phyloP scores from a whole-genome alignment of 768 basidiomycete species.

The Termitomyces sp. region DNA sequence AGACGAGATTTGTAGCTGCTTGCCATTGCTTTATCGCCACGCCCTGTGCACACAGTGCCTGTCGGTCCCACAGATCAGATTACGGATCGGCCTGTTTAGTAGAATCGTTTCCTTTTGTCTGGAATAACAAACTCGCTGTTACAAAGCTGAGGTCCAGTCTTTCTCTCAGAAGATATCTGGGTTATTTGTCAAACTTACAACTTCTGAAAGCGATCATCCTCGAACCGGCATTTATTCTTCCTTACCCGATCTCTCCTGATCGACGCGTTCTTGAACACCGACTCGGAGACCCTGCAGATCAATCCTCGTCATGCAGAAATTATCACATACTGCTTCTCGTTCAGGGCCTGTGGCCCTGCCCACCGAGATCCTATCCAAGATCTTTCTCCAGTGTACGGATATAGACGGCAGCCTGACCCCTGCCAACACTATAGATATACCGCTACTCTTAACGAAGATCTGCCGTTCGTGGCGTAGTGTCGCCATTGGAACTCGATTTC shows the following conservation, averaged over 20 bases:
- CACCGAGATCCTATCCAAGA: constrained; percentile 38
- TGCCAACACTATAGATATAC: constrained; percentile 33
- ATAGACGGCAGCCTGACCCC: constrained; percentile 28
- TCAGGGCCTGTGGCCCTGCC: constrained; percentile 22
- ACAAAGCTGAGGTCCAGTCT: background rate
- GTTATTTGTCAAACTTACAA: constrained; percentile 6
- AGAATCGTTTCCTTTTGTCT: constrained; percentile 16
- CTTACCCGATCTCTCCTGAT: constrained; percentile 14
- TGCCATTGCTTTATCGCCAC: constrained; percentile 7
- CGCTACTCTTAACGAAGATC: constrained; percentile 36
- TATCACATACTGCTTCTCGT: constrained; percentile 7
- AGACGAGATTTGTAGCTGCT: background rate
- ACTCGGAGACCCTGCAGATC: background rate
- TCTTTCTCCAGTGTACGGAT: constrained; percentile 38
- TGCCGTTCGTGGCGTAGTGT: constrained; percentile 39
- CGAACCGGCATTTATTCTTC: constrained; percentile 3
- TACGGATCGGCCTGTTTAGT: constrained; percentile 15
- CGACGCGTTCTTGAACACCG: constrained; percentile 9
- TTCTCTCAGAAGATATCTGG: constrained; percentile 17
- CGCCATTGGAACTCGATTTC: constrained; percentile 34
- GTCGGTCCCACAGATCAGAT: background rate
- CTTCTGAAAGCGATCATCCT: background rate
- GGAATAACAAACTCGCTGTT: constrained; percentile 10
- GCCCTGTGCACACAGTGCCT: background rate
- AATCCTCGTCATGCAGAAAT: constrained; percentile 9